Base-by-base conservation (phyloP, 768 basidiomycete species). In the Mycena maculata region DNA sequence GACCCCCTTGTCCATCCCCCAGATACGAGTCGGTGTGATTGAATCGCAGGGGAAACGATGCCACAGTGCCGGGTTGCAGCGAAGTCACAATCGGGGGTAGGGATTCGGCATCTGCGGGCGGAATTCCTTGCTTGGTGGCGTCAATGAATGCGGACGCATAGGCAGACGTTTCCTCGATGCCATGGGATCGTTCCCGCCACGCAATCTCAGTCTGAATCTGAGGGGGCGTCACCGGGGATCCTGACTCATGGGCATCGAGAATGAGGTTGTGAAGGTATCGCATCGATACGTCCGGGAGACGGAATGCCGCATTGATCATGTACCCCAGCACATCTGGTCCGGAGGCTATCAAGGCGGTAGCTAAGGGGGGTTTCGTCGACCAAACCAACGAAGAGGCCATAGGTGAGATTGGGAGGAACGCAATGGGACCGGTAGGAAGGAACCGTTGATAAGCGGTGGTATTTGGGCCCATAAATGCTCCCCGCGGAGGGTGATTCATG, bases 381-480 rank as follows among this genome's bases (percentile, higher is more conserved):
- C 98, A 99, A 8, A 98, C 98, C 54, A 99, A 84, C 4, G 96
- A 96, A 12, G 95, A 94, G 2, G 83, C 82, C 0, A 89, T 91
- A 0, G 88, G 80, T 1, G 91, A 91, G 45, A 98, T 85, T 0
- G 97, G 98, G 23, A 99, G 86, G 82, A 98, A 99, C 0, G 96
- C 96, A 45, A 99, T 91, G 3, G 97, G 97, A 0, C 98, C 97
- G 6, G 95, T 95, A 2, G 96, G 92, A 22, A 99, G 86, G 83
- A 98, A 98, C 23, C 96, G 86, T 77, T 99, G 98, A 79, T 92
- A 99, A 0, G 95, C 96, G 0, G 90, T 93, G 8, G 87, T 89
- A 73, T 94, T 94, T 12, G 86, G 87, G 11, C 80, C 80, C 74
- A 90, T 85, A 71, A 88, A 88, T 31, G 86, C 79, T 15, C 85